Percentiles rank a stretch among this genome's conserved stretches.
These are phyloP conservation scores for Pyrenopolyporus hunteri DNA, from an alignment of 495 filamentous ascomycete genomes.

Conservation along the genomic window DNA sequence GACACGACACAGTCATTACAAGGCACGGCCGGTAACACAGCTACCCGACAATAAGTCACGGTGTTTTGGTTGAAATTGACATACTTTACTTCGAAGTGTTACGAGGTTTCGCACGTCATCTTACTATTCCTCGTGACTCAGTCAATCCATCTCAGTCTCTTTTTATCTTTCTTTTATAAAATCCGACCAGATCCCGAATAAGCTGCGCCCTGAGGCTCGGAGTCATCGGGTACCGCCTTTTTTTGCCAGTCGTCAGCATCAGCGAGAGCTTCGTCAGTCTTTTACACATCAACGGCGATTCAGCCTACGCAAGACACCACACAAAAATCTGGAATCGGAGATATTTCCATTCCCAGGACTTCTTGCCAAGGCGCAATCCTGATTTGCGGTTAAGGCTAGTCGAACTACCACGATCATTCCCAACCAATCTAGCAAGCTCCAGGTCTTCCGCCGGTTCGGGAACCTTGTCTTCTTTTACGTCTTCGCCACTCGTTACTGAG, in stretches of 20 bases:
- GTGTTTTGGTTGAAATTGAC: constrained; percentile 19
- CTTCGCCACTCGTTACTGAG: constrained; percentile 23
- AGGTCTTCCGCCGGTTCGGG: constrained; percentile 41
- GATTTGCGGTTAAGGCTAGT: constrained; percentile 8
- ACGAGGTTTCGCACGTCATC: constrained; percentile 27
- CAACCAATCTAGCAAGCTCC: constrained; percentile 32
- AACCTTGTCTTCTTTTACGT: constrained; percentile 29
- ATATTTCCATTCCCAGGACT: constrained; percentile 16
- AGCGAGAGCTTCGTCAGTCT: constrained; percentile 35
- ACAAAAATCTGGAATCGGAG: no score
- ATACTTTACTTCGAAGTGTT: constrained; percentile 27
- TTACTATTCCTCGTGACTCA: constrained; percentile 27
- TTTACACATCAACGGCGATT: constrained; percentile 20
- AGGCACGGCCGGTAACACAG: constrained; percentile 30
- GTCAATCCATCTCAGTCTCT: neutral
- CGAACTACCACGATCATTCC: constrained; percentile 23
- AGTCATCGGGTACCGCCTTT: constrained; percentile 32
- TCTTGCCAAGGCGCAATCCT: constrained; percentile 29
- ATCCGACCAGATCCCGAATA: constrained; percentile 15
- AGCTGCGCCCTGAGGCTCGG: constrained; percentile 37
- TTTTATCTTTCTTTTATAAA: constrained; percentile 21
- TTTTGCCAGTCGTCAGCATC: constrained; percentile 26
- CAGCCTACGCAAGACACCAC: constrained; percentile 28
- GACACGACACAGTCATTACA: constrained; percentile 29
- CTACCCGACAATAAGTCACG: constrained; percentile 26